Conservation (phyloP, 495 filamentous ascomycete species). For the Xylaria bambusicola region DNA sequence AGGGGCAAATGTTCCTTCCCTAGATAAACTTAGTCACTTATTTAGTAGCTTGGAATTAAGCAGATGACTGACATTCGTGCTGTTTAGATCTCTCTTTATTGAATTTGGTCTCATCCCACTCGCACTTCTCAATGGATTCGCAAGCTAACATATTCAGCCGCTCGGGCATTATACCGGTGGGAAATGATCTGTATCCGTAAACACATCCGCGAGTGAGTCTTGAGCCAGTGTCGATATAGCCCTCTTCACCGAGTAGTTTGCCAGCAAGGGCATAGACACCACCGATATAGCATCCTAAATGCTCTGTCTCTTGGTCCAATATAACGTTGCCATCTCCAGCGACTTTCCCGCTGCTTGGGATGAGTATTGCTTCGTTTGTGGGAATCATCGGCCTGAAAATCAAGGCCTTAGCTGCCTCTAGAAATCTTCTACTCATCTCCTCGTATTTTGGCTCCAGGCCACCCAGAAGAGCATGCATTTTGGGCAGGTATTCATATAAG, state of each 20-base stretch:
- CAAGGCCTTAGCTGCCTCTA: constrained; percentile 67
- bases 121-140: too few species aligned
- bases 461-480: constrained; percentile 67
- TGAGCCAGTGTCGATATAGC: constrained; percentile 69
- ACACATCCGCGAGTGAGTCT: constrained; percentile 85
- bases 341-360: constrained; percentile 53
- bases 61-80: too few species aligned
- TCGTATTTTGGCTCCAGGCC: constrained; percentile 73
- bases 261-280: constrained; percentile 82
- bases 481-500: constrained; percentile 88
- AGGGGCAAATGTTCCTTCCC: too few species aligned
- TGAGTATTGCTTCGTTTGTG: constrained; percentile 66
- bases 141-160: too few species aligned
- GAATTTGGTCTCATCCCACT: too few species aligned
- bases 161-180: too few species aligned
- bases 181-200: constrained; percentile 76
- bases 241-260: constrained; percentile 65
- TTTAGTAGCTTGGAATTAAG: too few species aligned
- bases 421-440: constrained; percentile 69
- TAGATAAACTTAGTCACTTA: too few species aligned
- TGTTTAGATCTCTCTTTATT: too few species aligned
- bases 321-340: constrained; percentile 27
- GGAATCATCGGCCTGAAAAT: constrained; percentile 80
- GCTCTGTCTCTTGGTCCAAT: constrained; percentile 43
- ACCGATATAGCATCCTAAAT: constrained; percentile 73